Evolutionary conservation across 1,284 basidiomycete species (phyloP).

Genomic region (Ceratobasidium papillatum): DNA sequence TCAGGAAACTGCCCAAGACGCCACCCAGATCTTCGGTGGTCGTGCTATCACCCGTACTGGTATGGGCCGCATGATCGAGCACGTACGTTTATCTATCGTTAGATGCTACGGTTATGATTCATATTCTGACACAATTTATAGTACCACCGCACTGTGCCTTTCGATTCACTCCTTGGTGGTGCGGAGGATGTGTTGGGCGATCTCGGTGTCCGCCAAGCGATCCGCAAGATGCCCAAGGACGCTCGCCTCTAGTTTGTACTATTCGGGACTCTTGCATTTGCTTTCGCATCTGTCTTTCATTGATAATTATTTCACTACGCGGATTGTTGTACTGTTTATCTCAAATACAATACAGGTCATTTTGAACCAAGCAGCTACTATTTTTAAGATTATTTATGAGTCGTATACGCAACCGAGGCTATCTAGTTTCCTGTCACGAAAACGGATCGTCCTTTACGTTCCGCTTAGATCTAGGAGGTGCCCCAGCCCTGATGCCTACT

Average conservation of each 20-base stretch:
- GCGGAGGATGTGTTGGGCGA: constrained; percentile 76
- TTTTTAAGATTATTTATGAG: background rate
- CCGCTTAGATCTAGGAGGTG: background rate
- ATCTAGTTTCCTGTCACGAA: background rate
- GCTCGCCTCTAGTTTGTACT: constrained; percentile 36
- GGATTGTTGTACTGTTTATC: constrained; percentile 37
- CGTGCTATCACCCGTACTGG: constrained; percentile 79
- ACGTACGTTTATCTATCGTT: constrained; percentile 55
- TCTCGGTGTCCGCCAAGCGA: constrained; percentile 73
- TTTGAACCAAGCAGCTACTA: constrained; percentile 10
- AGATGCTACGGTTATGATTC: constrained; percentile 7
- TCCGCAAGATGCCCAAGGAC: constrained; percentile 65
- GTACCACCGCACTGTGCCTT: constrained; percentile 72
- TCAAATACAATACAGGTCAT: constrained; percentile 24
- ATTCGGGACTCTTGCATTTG: background rate
- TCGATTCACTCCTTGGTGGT: constrained; percentile 74
- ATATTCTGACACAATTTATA: constrained; percentile 48
- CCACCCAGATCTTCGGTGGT: constrained; percentile 83
- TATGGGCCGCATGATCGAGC: constrained; percentile 76
- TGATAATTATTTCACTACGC: constrained; percentile 18
- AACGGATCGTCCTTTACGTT: constrained; percentile 11
- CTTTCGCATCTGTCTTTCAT: constrained; percentile 15
- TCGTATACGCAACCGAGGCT: background rate
- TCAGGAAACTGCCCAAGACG: constrained; percentile 78
- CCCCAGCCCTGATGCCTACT: constrained; percentile 28